Evolutionary conservation across 2,329 filamentous ascomycete genomes (phyloP).

Genomic region (Colletotrichum paranaense): DNA sequence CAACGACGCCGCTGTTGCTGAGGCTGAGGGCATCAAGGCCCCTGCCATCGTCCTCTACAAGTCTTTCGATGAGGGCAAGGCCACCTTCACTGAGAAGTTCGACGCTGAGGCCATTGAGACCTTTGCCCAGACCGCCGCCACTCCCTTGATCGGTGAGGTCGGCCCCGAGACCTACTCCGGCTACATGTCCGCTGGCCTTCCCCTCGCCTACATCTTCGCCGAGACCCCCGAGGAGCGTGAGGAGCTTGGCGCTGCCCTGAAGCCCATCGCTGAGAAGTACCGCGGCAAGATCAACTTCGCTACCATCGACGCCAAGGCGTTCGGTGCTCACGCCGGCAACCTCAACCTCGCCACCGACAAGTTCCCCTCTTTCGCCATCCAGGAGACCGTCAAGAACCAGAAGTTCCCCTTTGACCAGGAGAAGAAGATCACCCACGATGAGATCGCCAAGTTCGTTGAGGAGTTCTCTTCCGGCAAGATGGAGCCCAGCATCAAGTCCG

Average conservation of each 20-base stretch:
- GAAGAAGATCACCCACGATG: constrained; percentile 77
- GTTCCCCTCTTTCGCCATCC: constrained; percentile 98
- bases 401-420: constrained; percentile 96
- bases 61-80: constrained; percentile 96
- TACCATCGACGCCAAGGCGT: constrained; percentile 94
- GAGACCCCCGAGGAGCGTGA: constrained; percentile 92
- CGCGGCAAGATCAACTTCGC: constrained; percentile 97
- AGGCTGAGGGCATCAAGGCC: constrained; percentile 89
- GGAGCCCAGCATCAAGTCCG: constrained; percentile 97
- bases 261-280: constrained; percentile 89
- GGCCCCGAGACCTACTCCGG: constrained; percentile 95
- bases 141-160: constrained; percentile 93
- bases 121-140: constrained; percentile 87
- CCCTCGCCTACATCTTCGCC: constrained; percentile 97
- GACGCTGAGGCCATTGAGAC: constrained; percentile 81
- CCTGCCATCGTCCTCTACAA: constrained; percentile 96
- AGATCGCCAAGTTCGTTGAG: constrained; percentile 85
- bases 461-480: constrained; percentile 89
- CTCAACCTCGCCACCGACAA: constrained; percentile 95
- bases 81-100: constrained; percentile 83
- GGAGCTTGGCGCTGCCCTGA: constrained; percentile 79
- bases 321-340: constrained; percentile 95
- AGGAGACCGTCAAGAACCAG: constrained; percentile 93
- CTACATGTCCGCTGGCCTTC: constrained; percentile 90
- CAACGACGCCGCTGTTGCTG: constrained; percentile 84